Evolutionary conservation across 1,284 basidiomycete genomes (phyloP).

Genomic region (Leccinum fuscescens): DNA sequence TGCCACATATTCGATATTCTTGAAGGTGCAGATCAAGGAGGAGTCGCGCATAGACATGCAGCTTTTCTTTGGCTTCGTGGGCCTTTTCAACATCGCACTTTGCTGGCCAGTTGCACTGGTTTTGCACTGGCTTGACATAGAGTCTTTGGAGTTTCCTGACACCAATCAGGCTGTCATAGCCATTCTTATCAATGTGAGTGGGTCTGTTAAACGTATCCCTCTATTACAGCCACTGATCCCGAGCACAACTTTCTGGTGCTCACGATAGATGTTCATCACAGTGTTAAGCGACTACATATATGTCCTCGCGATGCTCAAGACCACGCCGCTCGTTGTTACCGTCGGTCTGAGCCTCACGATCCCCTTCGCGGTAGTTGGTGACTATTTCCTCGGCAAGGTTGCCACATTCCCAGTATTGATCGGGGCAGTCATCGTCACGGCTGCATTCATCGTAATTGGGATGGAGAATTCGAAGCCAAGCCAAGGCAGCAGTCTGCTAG

Average conservation of each 20-base stretch:
- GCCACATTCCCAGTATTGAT: slow-evolving; percentile 56
- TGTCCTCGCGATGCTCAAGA: slow-evolving; percentile 94
- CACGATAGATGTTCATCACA: slow-evolving; percentile 77
- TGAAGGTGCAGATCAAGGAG: slow-evolving; percentile 83
- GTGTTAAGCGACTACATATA: slow-evolving; percentile 85
- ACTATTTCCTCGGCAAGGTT: slow-evolving; percentile 63
- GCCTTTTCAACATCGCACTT: slow-evolving; percentile 81
- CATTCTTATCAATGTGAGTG: slow-evolving; percentile 73
- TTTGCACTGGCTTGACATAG: slow-evolving; percentile 75
- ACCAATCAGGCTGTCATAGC: slow-evolving; percentile 59
- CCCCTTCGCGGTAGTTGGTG: slow-evolving; percentile 82
- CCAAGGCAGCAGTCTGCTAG: slow-evolving; percentile 6
- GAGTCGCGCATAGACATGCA: slow-evolving; percentile 92
- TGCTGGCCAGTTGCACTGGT: slow-evolving; percentile 84
- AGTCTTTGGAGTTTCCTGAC: slow-evolving; percentile 75
- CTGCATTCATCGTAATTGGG: slow-evolving; percentile 68
- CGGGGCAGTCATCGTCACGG: slow-evolving; percentile 66
- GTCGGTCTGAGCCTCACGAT: slow-evolving; percentile 95
- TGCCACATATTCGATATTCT: slow-evolving; percentile 87
- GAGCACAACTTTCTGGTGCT: not conserved
- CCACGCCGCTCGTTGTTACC: slow-evolving; percentile 90
- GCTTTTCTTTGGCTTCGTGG: slow-evolving; percentile 92
- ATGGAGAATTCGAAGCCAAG: slow-evolving; percentile 47
- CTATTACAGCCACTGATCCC: not conserved
- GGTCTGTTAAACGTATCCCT: not conserved